A percentile compares a stretch with the other conserved stretches of the same genome.
These are phyloP conservation scores for Sarcodon sp. DNA, from an alignment of 768 basidiomycete species.

Conservation along the genomic window DNA sequence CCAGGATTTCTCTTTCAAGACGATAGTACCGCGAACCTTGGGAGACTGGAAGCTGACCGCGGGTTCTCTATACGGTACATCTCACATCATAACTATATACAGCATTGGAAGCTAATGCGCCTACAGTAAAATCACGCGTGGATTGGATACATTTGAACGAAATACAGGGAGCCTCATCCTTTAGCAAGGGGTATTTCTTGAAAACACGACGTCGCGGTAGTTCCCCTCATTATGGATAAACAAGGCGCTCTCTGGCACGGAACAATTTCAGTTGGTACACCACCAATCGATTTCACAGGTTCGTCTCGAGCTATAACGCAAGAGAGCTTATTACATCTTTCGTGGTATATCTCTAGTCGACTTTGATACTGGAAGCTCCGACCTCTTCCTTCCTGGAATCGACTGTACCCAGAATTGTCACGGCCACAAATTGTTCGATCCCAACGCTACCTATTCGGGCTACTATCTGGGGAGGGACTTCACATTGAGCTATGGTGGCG, in stretches of 20 bases:
- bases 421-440: constrained; percentile 25
- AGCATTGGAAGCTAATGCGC: no score
- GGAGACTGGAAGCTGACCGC: no score
- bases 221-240: constrained; percentile 21
- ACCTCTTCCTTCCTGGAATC: constrained; percentile 15
- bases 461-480: constrained; percentile 19
- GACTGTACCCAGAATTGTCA: constrained; percentile 19
- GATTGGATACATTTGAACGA: no score
- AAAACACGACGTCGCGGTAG: constrained; percentile 18
- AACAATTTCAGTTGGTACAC: constrained; percentile 24
- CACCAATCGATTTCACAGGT: constrained; percentile 16
- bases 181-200: not conserved
- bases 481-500: constrained; percentile 34
- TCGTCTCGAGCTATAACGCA: constrained; percentile 13
- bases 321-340: not conserved
- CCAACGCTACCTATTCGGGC: constrained; percentile 24
- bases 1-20: no score
- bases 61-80: no score
- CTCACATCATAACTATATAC: no score
- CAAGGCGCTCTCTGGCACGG: constrained; percentile 22
- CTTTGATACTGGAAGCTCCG: constrained; percentile 21
- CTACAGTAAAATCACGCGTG: no score
- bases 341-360: constrained; percentile 7
- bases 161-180: no score
- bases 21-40: no score